Percentiles rank a stretch among this genome's conserved stretches.
Conservation (phyloP, 139 green algal species). For the Tetratostichococcus sp. region DNA sequence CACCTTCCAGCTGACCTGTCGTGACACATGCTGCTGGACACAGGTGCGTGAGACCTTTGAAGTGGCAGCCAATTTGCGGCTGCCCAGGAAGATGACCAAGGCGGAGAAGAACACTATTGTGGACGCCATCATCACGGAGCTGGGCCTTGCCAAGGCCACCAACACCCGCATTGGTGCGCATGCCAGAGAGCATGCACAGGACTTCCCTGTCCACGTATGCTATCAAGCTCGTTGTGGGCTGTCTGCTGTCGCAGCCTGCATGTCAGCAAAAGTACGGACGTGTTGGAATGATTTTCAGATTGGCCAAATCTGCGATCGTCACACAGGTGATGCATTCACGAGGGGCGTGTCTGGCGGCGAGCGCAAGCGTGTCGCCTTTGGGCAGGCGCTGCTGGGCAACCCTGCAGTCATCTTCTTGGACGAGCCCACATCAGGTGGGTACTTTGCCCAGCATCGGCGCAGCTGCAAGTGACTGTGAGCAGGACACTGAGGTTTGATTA, state of each 20-base stretch:
- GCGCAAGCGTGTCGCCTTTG: slow-evolving; percentile 46
- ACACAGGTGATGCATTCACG: slow-evolving; percentile 27
- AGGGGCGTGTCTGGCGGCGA: slow-evolving; percentile 48
- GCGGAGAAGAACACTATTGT: slow-evolving; percentile 31
- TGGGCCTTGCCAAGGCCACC: slow-evolving; percentile 34
- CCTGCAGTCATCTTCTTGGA: slow-evolving; percentile 51
- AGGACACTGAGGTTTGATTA: too few relatives aligned
- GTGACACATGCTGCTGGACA: too few relatives aligned
- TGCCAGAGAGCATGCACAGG: too few relatives aligned
- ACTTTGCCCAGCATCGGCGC: too few relatives aligned
- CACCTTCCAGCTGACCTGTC: too few relatives aligned
- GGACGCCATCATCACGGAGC: slow-evolving; percentile 31
- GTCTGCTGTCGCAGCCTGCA: too few relatives aligned
- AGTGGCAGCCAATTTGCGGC: slow-evolving; percentile 46
- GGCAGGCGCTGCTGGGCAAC: slow-evolving; percentile 40
- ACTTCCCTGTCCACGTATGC: too few relatives aligned
- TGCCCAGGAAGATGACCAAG: slow-evolving; percentile 20
- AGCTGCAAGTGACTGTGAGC: too few relatives aligned
- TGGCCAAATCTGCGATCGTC: too few relatives aligned
- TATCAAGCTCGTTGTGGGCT: too few relatives aligned
- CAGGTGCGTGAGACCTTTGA: slow-evolving; percentile 48
- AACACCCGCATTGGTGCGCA: slow-evolving; percentile 36
- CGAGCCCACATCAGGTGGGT: slow-evolving; percentile 37
- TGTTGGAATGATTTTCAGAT: too few relatives aligned
- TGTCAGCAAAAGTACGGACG: too few relatives aligned